These are phyloP conservation scores for Apiospora saccharicola DNA, from an alignment of 2,329 filamentous ascomycete species.

Conservation along the genomic window DNA sequence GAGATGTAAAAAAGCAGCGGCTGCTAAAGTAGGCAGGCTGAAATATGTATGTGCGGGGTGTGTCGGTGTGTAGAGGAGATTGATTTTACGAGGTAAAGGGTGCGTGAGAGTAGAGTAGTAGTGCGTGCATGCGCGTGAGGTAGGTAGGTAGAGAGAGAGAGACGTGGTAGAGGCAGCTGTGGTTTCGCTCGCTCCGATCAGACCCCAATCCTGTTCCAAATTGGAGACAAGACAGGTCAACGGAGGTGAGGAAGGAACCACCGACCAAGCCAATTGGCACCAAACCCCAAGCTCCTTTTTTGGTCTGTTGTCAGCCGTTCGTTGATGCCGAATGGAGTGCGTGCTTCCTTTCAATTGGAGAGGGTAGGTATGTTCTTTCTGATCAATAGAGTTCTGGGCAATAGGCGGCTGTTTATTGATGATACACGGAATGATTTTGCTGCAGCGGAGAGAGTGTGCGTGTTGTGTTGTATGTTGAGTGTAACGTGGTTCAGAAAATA, in stretches of 20 bases:
- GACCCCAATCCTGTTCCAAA: conserved; percentile 13
- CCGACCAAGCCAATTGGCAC: conserved; percentile 2
- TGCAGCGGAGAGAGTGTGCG: background rate
- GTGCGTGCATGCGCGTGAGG: background rate
- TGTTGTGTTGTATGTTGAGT: conserved; percentile 5
- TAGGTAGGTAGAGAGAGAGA: background rate
- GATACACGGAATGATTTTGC: background rate
- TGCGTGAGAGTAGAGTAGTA: conserved; percentile 5
- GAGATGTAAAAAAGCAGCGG: background rate
- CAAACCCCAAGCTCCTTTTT: background rate
- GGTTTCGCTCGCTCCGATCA: conserved; percentile 16
- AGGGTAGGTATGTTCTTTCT: background rate
- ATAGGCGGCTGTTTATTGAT: background rate
- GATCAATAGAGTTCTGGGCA: background rate
- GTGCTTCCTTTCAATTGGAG: background rate
- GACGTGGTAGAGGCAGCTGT: conserved; percentile 15
- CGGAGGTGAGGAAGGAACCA: conserved; percentile 16
- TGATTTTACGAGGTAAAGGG: conserved; percentile 10
- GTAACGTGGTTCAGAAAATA: conserved; percentile 7
- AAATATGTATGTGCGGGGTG: conserved; percentile 4
- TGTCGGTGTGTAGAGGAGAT: conserved; percentile 16
- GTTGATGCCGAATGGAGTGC: background rate
- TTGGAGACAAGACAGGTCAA: conserved; percentile 12
- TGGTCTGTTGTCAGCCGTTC: background rate
- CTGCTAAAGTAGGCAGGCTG: background rate